phyloP scores from a whole-genome alignment of 257 asterid genomes.

The Solanum virginianum region DNA sequence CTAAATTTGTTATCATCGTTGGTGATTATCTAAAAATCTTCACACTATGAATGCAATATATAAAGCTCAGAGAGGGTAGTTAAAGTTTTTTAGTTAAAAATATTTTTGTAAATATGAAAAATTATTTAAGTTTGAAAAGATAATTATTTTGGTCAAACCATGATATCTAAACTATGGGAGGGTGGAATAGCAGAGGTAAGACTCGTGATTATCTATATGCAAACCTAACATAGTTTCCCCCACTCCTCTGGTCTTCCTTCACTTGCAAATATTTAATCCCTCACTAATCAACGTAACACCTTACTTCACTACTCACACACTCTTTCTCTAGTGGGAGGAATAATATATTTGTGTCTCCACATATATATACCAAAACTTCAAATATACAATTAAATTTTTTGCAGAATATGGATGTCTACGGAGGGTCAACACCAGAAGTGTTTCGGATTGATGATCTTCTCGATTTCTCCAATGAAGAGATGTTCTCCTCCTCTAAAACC shows the following conservation, averaged over 20 bases:
- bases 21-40: too few relatives aligned
- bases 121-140: too few relatives aligned
- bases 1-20: too few relatives aligned
- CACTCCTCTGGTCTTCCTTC: not conserved
- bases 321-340: not conserved
- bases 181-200: too few relatives aligned
- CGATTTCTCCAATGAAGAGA: conserved; percentile 42
- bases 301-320: not conserved
- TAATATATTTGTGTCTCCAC: not conserved
- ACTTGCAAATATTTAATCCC: not conserved
- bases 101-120: too few relatives aligned
- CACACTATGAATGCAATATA: too few relatives aligned
- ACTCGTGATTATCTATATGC: not conserved
- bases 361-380: not conserved
- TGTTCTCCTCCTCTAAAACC: conserved; percentile 13
- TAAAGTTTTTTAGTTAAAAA: too few relatives aligned
- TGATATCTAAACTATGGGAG: too few relatives aligned
- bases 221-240: not conserved
- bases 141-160: too few relatives aligned
- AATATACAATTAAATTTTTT: not conserved
- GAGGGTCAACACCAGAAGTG: conserved; percentile 13
- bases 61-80: too few relatives aligned
- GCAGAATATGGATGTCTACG: conserved; percentile 38
- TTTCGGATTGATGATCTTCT: conserved; percentile 44
- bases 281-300: not conserved